Evolutionary conservation across 176 grass and related monocot species (phyloP).

Genomic region (Zea luxurians): DNA sequence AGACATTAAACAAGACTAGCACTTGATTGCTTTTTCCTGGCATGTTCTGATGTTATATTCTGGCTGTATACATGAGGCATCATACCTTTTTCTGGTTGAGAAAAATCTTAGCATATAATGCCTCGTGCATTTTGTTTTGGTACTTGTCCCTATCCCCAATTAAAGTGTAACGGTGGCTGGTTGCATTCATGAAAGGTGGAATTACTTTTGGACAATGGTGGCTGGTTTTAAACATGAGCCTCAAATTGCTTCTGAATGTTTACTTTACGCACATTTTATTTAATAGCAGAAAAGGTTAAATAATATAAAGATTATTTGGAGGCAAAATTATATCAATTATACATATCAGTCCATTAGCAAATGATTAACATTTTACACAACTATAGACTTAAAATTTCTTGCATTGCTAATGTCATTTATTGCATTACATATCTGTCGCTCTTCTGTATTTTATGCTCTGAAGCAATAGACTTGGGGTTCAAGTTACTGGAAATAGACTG

Average conservation of each 20-base stretch:
- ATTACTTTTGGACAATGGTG: neutral
- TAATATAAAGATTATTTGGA: neutral
- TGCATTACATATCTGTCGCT: too few relatives aligned
- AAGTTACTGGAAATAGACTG: too few relatives aligned
- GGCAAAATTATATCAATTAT: neutral
- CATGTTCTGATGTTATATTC: neutral
- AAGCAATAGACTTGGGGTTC: too few relatives aligned
- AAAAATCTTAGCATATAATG: neutral
- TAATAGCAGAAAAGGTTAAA: neutral
- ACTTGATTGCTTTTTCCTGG: neutral
- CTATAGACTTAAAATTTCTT: neutral
- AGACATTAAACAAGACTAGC: slow-evolving; percentile 57
- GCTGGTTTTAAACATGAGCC: neutral
- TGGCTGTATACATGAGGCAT: slow-evolving; percentile 5
- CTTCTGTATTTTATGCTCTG: too few relatives aligned
- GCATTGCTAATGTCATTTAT: neutral
- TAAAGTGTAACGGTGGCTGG: neutral
- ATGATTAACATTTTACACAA: neutral
- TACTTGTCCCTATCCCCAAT: neutral
- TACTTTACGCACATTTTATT: neutral
- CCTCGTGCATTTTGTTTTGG: neutral
- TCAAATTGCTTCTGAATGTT: neutral
- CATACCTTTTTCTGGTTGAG: neutral
- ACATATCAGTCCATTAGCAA: neutral
- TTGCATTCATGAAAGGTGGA: neutral